These are phyloP conservation scores for Trichoderma atroviride DNA, from an alignment of 2,329 filamentous ascomycete genomes.

Conservation along the genomic window DNA sequence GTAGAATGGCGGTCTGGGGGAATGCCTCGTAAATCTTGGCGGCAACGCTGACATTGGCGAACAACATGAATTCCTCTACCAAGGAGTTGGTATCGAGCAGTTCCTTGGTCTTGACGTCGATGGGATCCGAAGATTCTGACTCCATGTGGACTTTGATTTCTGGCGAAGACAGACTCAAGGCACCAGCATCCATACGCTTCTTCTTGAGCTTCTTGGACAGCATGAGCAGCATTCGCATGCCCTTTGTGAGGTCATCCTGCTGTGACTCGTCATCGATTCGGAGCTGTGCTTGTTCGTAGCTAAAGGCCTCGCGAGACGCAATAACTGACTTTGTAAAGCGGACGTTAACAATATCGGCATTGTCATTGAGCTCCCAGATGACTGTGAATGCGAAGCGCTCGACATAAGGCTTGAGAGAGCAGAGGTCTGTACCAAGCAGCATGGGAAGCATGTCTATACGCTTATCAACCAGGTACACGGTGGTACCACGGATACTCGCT, in stretches of 20 bases:
- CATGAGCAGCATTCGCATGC: slow-evolving; percentile 83
- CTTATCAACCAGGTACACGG: slow-evolving; percentile 97
- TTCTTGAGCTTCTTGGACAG: slow-evolving; percentile 92
- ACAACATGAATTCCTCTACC: slow-evolving; percentile 98
- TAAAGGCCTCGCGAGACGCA: slow-evolving; percentile 93
- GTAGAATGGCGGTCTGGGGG: slow-evolving; percentile 91
- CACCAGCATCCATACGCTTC: slow-evolving; percentile 95
- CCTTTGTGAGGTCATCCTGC: slow-evolving; percentile 83
- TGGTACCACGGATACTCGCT: slow-evolving; percentile 90
- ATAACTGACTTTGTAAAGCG: slow-evolving; percentile 98
- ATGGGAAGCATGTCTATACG: slow-evolving; percentile 99
- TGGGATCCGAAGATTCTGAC: slow-evolving; percentile 92
- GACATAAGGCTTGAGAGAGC: slow-evolving; percentile 96
- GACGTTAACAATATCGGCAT: slow-evolving; percentile 83
- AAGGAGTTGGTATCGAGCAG: slow-evolving; percentile 94
- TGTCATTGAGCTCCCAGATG: slow-evolving; percentile 82
- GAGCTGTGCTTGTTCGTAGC: slow-evolving; percentile 93
- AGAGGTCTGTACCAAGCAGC: slow-evolving; percentile 92
- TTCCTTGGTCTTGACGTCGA: slow-evolving; percentile 94
- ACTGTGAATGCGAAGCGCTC: slow-evolving; percentile 87
- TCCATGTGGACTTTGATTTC: slow-evolving; percentile 96
- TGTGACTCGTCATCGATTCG: slow-evolving; percentile 88
- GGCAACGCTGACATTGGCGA: slow-evolving; percentile 95
- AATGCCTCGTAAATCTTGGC: slow-evolving; percentile 88
- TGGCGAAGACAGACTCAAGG: slow-evolving; percentile 92